Conservation (phyloP, 1,284 basidiomycete genomes). For the Grifola frondosa region DNA sequence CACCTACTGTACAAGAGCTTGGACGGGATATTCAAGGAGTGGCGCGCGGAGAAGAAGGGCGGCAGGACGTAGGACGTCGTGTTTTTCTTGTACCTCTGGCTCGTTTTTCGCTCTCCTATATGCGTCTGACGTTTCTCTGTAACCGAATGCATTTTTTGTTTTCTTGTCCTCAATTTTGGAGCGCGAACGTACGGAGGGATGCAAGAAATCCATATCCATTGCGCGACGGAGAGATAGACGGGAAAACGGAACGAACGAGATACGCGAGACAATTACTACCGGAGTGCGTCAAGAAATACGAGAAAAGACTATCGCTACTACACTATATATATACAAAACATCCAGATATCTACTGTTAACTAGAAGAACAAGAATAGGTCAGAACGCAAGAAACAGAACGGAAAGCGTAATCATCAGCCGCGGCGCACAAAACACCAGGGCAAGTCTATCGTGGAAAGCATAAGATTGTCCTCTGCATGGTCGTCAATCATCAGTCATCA, state of each 20-base stretch:
- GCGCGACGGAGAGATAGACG: no score
- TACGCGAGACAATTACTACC: no score
- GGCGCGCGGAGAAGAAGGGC: conserved; percentile 78
- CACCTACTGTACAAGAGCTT: conserved; percentile 85
- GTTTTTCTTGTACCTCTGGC: neutral
- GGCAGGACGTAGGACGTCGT: conserved; percentile 30
- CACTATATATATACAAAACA: neutral
- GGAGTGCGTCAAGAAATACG: no score
- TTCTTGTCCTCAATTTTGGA: no score
- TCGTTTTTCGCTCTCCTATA: neutral
- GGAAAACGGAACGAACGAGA: no score
- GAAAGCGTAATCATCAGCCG: neutral
- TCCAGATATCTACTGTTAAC: neutral
- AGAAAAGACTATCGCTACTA: neutral
- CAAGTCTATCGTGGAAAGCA: no score
- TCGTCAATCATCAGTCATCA: neutral
- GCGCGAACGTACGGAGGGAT: no score
- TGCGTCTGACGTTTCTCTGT: neutral
- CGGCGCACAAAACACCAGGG: neutral
- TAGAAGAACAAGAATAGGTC: neutral
- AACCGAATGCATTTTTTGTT: neutral
- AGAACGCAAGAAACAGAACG: neutral
- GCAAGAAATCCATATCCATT: no score
- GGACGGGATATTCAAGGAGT: conserved; percentile 92
- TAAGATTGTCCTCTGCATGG: neutral